A percentile compares a stretch with the other conserved stretches of the same genome.
phyloP scores from a whole-genome alignment of 2,329 filamentous ascomycete genomes.

The Erysiphe pisi region DNA sequence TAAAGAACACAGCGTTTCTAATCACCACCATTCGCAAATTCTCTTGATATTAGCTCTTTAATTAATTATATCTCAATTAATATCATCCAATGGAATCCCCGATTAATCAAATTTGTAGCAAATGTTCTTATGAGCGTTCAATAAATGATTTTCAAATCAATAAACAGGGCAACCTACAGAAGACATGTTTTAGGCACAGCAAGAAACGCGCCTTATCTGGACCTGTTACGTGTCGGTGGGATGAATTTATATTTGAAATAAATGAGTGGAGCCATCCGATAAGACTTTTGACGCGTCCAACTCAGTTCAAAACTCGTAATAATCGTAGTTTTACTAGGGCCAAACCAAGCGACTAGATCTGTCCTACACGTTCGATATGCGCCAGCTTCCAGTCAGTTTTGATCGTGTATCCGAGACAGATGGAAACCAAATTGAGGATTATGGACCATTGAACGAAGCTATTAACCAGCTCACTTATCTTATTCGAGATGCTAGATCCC shows the following conservation, averaged over 20 bases:
- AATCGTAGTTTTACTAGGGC: background rate
- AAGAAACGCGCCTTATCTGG: background rate
- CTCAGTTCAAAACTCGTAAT: background rate
- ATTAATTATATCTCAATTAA: too few relatives aligned
- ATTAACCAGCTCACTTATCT: conserved; percentile 28
- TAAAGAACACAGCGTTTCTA: too few relatives aligned
- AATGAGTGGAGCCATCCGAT: background rate
- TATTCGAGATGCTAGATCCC: conserved; percentile 35
- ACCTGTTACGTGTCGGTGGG: background rate
- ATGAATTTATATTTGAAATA: background rate
- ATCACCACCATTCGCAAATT: too few relatives aligned
- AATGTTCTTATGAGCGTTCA: background rate
- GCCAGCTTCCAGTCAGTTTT: too few relatives aligned
- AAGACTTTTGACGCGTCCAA: background rate
- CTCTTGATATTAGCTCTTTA: too few relatives aligned
- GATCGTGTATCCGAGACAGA: too few relatives aligned
- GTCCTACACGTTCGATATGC: background rate
- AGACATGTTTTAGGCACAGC: background rate
- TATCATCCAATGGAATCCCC: background rate
- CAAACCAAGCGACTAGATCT: background rate
- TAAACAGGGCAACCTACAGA: background rate
- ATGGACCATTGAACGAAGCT: conserved; percentile 28
- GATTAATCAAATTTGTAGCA: background rate
- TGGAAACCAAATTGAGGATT: conserved; percentile 54
- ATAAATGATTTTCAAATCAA: background rate